Evolutionary conservation across 371 early-diverging fungal species (phyloP), one percentile per base, ranked within the genome.

Genomic region (Zancudomyces culisetae): DNA sequence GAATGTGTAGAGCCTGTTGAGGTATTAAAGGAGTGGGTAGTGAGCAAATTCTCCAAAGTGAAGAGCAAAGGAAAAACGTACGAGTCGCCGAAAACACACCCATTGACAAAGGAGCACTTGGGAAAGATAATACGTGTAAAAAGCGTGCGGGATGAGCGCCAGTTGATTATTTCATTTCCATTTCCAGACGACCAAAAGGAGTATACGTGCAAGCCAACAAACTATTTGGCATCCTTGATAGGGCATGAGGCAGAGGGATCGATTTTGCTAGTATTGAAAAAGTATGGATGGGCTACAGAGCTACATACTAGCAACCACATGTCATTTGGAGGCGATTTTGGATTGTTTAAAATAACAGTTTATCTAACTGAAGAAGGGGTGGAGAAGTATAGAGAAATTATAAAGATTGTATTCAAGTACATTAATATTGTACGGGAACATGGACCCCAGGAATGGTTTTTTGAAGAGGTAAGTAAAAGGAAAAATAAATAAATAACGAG

Each of bases 241-340:
- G 86, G 85, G n/a, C 85, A 87, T 55, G 85, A 85, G 57, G 82
- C 83, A 21, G 65, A 71, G 21, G 97, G 97, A 0, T 88, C 90
- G 0, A 72, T 96, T 28, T 68, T 93, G 22, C 83, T 90, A 0
- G 60, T 77, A 20, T 66, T 97, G 41, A 90, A 91, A 60, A 71
- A 78, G 61, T 77, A 81, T 54, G 89, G 86, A 0, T 94, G 92
- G 93, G 94, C 89, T 1, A 79, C 80, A 45, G 70, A 71, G 39
- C 61, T 90, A 53, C 74, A 73, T 26, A 82, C 81, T 0, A 82
- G 87, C 10, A 41, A 55, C 13, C 42, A 55, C 52, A 49, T 55
- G 10, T 51, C 46, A 19, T 47, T 52, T 12, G 60, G 55, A 15
- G 59, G 58, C 29, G 64, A 63, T 52, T 60, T 59, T 45, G 59